These are phyloP conservation scores for Salix koriyanagi DNA, from an alignment of 345 rosid species.

Conservation along the genomic window DNA sequence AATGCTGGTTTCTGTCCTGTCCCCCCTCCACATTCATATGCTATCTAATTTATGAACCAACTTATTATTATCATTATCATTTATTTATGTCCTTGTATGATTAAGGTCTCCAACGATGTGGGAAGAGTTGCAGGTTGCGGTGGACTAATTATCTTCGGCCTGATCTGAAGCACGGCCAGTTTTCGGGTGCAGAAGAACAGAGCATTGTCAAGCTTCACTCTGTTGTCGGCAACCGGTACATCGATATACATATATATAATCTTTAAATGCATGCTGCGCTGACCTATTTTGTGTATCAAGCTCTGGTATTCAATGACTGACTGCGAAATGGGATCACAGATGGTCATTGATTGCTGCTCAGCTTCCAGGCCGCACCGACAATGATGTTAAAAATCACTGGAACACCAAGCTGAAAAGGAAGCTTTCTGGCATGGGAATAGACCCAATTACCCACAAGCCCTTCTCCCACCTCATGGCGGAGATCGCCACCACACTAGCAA, in stretches of 20 bases:
- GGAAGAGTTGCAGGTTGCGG: conserved; percentile 84
- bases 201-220: conserved; percentile 80
- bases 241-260: neutral
- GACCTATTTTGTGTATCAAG: neutral
- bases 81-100: neutral
- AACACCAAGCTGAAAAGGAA: conserved; percentile 93
- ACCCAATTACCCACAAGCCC: conserved; percentile 96
- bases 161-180: conserved; percentile 78
- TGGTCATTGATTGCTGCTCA: conserved; percentile 96
- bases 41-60: neutral
- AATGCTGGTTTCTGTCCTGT: conserved; percentile 51
- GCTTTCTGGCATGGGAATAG: conserved; percentile 92
- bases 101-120: conserved; percentile 83
- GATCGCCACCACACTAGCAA: conserved; percentile 85
- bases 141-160: conserved; percentile 94
- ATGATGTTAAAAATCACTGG: conserved; percentile 92
- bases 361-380: conserved; percentile 83
- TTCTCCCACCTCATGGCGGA: conserved; percentile 98
- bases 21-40: neutral
- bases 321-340: conserved; percentile 31
- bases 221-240: conserved; percentile 81
- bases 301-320: neutral
- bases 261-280: neutral
- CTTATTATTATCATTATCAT: too few relatives aligned
- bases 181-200: conserved; percentile 73